Evolutionary conservation across 768 basidiomycete genomes (phyloP).

Genomic region (Psilocybe cubensis): DNA sequence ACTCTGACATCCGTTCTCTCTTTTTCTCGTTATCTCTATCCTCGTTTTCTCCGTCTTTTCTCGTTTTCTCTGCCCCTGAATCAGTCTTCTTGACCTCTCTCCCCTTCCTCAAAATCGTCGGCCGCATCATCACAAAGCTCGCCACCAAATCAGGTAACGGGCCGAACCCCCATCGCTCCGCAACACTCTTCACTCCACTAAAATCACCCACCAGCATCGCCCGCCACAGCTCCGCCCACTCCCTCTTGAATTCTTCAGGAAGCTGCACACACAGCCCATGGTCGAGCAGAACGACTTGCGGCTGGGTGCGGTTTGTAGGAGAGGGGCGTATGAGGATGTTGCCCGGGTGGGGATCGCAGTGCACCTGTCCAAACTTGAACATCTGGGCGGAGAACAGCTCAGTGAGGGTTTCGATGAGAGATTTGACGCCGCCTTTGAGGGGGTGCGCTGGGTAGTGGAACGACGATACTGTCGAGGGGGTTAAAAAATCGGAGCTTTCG

Average conservation of each 20-base stretch:
- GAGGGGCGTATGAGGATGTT: constrained; percentile 77
- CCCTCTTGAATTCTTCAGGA: constrained; percentile 63
- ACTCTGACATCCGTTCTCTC: constrained; percentile 52
- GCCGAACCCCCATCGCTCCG: constrained; percentile 71
- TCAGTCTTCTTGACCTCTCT: constrained; percentile 33
- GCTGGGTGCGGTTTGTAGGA: constrained; percentile 43
- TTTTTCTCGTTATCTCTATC: constrained; percentile 28
- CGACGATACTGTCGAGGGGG: constrained; percentile 16
- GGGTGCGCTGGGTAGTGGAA: constrained; percentile 35
- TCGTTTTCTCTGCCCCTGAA: constrained; percentile 20
- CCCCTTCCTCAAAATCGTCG: constrained; percentile 47
- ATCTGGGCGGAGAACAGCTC: constrained; percentile 89
- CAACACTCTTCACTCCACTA: constrained; percentile 50
- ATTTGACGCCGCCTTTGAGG: constrained; percentile 61
- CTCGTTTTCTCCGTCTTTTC: constrained; percentile 21
- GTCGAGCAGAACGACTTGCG: constrained; percentile 85
- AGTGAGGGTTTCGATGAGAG: constrained; percentile 85
- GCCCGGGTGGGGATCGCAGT: constrained; percentile 79
- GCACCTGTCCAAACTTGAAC: constrained; percentile 91
- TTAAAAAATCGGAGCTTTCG: constrained; percentile 10
- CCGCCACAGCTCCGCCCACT: constrained; percentile 83
- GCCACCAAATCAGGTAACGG: constrained; percentile 73
- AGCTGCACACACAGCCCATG: constrained; percentile 89
- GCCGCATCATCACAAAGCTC: constrained; percentile 71
- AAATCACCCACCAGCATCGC: constrained; percentile 62